Evolutionary conservation across 2,329 filamentous ascomycete species (phyloP).

Genomic region (Clonostachys chloroleuca): DNA sequence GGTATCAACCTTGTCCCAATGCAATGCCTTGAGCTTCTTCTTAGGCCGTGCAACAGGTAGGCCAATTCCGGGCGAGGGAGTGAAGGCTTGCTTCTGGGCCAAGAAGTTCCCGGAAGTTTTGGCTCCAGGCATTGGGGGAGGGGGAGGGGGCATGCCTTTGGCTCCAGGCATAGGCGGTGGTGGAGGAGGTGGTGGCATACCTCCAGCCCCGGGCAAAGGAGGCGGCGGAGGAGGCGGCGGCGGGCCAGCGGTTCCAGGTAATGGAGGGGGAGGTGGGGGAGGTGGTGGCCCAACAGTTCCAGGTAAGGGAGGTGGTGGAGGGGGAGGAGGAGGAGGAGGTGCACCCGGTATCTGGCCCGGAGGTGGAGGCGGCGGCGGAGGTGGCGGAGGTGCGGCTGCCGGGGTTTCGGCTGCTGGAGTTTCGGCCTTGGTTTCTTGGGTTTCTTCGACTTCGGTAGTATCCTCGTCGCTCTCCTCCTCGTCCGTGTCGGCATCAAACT

Average conservation of each 20-base stretch:
- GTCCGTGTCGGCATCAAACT: constrained; percentile 69
- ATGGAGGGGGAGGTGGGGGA: constrained; percentile 44
- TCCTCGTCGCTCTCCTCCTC: constrained; percentile 42
- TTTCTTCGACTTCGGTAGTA: too few species aligned
- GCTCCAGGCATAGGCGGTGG: constrained; percentile 3
- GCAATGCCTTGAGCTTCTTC: constrained; percentile 98
- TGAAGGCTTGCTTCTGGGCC: constrained; percentile 54
- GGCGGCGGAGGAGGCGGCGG: constrained; percentile 34
- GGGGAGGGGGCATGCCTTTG: constrained; percentile 19
- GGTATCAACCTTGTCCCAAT: constrained; percentile 98
- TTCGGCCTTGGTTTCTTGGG: too few species aligned
- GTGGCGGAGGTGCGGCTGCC: too few species aligned
- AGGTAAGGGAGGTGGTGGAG: constrained; percentile 42
- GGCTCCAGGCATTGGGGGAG: constrained; percentile 34
- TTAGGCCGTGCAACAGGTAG: constrained; percentile 84
- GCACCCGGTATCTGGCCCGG: constrained; percentile 10
- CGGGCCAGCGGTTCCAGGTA: constrained; percentile 19
- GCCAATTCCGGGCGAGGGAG: constrained; percentile 51
- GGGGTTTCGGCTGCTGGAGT: too few species aligned
- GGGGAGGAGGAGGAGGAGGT: constrained; percentile 39
- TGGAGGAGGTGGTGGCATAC: constrained; percentile 28
- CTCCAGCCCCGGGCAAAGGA: constrained; percentile 20
- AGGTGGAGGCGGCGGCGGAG: too few species aligned
- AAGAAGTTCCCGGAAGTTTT: constrained; percentile 71
- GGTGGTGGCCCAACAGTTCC: constrained; percentile 33